Conservation (phyloP, 129 eudicot genomes). For the Cynara cardunculus region DNA sequence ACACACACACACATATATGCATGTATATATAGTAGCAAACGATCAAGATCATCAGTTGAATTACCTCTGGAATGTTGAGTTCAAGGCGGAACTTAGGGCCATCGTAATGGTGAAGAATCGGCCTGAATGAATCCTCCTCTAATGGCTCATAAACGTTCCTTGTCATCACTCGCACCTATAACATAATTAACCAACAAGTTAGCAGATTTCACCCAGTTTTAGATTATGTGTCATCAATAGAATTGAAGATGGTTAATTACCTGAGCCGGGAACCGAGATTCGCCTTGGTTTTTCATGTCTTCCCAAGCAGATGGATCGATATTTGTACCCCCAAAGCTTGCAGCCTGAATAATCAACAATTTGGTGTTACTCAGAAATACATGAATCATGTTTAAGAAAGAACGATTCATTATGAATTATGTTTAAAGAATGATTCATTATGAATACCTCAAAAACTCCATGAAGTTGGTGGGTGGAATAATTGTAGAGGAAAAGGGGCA, state of each 20-base stretch:
- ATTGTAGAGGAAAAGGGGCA: constrained; percentile 88
- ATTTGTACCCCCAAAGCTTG: constrained; percentile 88
- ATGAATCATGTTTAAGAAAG: too few species aligned
- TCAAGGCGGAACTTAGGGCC: constrained; percentile 98
- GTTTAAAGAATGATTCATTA: neutral
- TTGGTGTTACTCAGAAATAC: neutral
- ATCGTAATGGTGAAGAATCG: constrained; percentile 90
- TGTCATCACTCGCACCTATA: constrained; percentile 71
- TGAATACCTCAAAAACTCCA: constrained; percentile 76
- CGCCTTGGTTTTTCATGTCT: constrained; percentile 83
- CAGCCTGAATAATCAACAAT: constrained; percentile 49
- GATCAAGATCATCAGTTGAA: neutral
- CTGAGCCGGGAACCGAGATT: constrained; percentile 97
- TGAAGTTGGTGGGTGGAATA: constrained; percentile 96
- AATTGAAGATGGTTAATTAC: constrained; percentile 18
- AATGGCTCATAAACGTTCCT: constrained; percentile 81
- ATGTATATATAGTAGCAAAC: neutral
- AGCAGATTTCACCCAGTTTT: neutral
- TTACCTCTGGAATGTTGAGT: constrained; percentile 85
- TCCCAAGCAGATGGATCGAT: constrained; percentile 90
- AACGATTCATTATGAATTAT: neutral
- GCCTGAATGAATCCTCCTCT: constrained; percentile 95
- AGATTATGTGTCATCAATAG: neutral
- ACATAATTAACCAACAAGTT: neutral
- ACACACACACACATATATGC: too few species aligned